phyloP scores from a whole-genome alignment of 2,329 filamentous ascomycete species.

The Triangularia setosa region DNA sequence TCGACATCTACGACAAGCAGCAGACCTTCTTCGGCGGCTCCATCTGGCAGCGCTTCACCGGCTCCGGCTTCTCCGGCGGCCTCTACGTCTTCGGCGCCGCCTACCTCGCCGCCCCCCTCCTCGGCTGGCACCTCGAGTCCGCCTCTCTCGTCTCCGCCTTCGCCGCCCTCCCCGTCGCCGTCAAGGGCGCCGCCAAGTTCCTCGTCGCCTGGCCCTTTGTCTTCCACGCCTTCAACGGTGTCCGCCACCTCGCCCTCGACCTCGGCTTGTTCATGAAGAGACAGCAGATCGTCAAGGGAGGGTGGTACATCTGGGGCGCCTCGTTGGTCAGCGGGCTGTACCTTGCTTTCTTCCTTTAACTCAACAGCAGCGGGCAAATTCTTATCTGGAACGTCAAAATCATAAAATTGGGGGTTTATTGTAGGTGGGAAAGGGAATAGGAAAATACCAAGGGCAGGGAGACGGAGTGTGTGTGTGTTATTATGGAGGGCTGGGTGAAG shows the following conservation, averaged over 20 bases:
- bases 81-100: slow-evolving; percentile 77
- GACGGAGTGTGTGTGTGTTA: not conserved
- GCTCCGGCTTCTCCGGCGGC: slow-evolving; percentile 63
- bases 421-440: not conserved
- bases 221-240: slow-evolving; percentile 55
- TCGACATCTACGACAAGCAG: slow-evolving; percentile 78
- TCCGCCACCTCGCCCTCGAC: slow-evolving; percentile 53
- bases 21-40: slow-evolving; percentile 78
- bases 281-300: slow-evolving; percentile 43
- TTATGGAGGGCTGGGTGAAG: not conserved
- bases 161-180: slow-evolving; percentile 54
- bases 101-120: slow-evolving; percentile 74
- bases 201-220: slow-evolving; percentile 55
- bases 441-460: not conserved
- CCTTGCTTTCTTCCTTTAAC: slow-evolving; percentile 42
- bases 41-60: slow-evolving; percentile 80
- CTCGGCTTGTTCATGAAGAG: slow-evolving; percentile 45
- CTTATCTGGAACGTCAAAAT: not conserved
- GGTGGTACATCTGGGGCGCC: slow-evolving; percentile 46
- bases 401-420: not conserved
- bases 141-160: slow-evolving; percentile 58
- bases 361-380: not conserved
- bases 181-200: slow-evolving; percentile 57
- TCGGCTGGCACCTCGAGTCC: slow-evolving; percentile 62
- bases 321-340: slow-evolving; percentile 43